These are phyloP conservation scores for Boletus sp. DNA, from an alignment of 768 basidiomycete species.

Conservation along the genomic window DNA sequence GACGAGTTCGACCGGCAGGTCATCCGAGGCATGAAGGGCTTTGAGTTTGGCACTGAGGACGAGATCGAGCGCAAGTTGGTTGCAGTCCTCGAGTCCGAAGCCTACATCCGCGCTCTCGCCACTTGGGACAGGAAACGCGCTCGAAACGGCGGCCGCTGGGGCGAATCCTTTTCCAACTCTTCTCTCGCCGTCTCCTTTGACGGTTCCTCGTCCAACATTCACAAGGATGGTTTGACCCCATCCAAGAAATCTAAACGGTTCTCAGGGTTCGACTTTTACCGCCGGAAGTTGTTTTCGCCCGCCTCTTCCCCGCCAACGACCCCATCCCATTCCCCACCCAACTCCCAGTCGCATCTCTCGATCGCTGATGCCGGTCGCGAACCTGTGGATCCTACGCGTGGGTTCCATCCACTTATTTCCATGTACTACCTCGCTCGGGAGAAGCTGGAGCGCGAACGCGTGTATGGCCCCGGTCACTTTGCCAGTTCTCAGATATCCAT, in stretches of 20 bases:
- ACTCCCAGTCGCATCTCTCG: conserved; percentile 54
- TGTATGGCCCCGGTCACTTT: conserved; percentile 93
- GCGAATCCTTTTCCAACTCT: conserved; percentile 59
- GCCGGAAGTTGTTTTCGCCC: conserved; percentile 78
- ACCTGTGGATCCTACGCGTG: conserved; percentile 78
- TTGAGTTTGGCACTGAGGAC: conserved; percentile 90
- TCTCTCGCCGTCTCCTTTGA: conserved; percentile 66
- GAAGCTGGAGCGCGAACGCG: conserved; percentile 90
- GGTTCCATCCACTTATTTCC: conserved; percentile 92
- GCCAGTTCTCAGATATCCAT: conserved; percentile 85
- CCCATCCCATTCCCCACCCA: conserved; percentile 58
- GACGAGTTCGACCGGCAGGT: conserved; percentile 88
- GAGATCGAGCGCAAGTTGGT: conserved; percentile 76
- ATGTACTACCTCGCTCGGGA: conserved; percentile 97
- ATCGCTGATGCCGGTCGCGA: conserved; percentile 48
- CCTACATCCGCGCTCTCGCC: conserved; percentile 68
- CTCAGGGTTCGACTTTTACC: conserved; percentile 92
- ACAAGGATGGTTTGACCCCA: conserved; percentile 42
- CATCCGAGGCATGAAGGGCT: conserved; percentile 88
- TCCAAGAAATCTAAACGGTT: conserved; percentile 79
- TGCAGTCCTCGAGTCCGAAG: conserved; percentile 72
- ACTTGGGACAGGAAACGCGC: conserved; percentile 74
- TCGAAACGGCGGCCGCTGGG: conserved; percentile 46
- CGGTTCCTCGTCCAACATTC: conserved; percentile 39
- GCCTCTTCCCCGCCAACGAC: conserved; percentile 46